Conservation (phyloP, 2,329 filamentous ascomycete genomes). For the Colletotrichum sp. region DNA sequence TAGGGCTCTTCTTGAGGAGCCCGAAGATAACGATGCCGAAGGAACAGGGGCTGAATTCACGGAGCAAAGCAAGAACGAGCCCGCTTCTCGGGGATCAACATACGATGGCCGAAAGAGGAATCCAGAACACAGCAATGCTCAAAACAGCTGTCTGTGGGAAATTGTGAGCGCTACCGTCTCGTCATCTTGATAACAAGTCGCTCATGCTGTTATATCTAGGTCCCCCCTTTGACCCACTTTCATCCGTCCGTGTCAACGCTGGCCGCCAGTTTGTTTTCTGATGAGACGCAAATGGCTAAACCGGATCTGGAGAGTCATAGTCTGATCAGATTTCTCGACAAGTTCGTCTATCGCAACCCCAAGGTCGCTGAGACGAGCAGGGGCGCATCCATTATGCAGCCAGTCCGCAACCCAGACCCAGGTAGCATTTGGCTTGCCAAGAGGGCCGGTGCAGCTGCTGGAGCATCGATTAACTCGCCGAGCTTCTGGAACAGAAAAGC, state of each 20-base stretch:
- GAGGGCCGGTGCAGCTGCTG: constrained; percentile 44
- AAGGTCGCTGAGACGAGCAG: constrained; percentile 73
- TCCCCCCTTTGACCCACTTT: constrained; percentile 80
- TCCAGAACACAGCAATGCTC: constrained; percentile 91
- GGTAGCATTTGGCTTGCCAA: constrained; percentile 63
- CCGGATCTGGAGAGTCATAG: constrained; percentile 91
- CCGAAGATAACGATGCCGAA: constrained; percentile 69
- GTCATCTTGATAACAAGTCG: background rate
- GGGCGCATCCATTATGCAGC: constrained; percentile 96
- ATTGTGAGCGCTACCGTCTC: constrained; percentile 57
- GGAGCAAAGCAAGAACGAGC: constrained; percentile 30
- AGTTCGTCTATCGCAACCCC: constrained; percentile 96
- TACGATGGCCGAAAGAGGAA: constrained; percentile 94
- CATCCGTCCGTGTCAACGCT: constrained; percentile 93
- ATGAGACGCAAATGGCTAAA: constrained; percentile 78
- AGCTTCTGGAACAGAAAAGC: constrained; percentile 90
- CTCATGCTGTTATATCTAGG: constrained; percentile 26
- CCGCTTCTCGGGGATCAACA: background rate
- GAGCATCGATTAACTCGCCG: constrained; percentile 75
- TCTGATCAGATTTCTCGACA: constrained; percentile 93
- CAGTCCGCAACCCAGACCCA: constrained; percentile 66
- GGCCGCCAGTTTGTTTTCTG: constrained; percentile 73
- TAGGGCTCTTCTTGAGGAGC: constrained; percentile 77
- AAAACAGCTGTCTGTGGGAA: constrained; percentile 93
- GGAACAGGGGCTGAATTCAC: constrained; percentile 43